Base-by-base conservation (phyloP, 169 alveolate genomes). In the Amoebophrya sp. region DNA sequence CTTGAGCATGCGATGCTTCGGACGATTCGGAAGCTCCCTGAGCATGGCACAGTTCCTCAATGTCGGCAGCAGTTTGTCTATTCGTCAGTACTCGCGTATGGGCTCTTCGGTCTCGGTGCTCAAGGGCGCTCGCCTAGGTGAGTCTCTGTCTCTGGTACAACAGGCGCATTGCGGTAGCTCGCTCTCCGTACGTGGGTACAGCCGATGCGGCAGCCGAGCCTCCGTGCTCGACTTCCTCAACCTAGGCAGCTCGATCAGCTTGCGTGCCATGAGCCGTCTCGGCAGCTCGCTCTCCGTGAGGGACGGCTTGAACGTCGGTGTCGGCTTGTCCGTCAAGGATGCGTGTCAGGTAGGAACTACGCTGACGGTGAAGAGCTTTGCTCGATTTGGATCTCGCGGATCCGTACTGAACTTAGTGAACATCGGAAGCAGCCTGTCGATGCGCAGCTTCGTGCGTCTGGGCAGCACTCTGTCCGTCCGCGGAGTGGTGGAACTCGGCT, bases 191-290 rank as follows among this genome's bases (percentile, higher is more conserved):
- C 36, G 90, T 36, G 33, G 54, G 54, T 26, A 14, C 47, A 40
- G n/a, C 41, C 40, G 90, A 38, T 47, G 33, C 90, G 90, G 90
- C 90, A 26, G 41, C 47, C 24, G 54, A 14, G n/a, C 39, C 12
- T 89, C 90, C 47, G 90, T 89, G 24, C 91, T 89, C 36, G 91
- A 89, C n/a, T 53, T 10, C 76, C n/a, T 65, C 83, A 89, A 38
- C 0, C 65, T 89, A 0, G 91, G 91, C 47, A 89, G 91, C 91
- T 33, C 91, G 33, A 0, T 89, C 36, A 40, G 77, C 34, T 29
- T 89, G 40, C 91, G 91, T 39, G 3, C 29, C n/a, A n/a, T 39
- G 53, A 12, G 33, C 40, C 41, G 55, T 1, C 91, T 89, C 33
- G 54, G 91, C 18, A 3, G 40, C 26, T 0, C 38, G 38, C 91